These are phyloP conservation scores for Bretschneidera sinensis DNA, from an alignment of 345 rosid species.

Conservation along the genomic window DNA sequence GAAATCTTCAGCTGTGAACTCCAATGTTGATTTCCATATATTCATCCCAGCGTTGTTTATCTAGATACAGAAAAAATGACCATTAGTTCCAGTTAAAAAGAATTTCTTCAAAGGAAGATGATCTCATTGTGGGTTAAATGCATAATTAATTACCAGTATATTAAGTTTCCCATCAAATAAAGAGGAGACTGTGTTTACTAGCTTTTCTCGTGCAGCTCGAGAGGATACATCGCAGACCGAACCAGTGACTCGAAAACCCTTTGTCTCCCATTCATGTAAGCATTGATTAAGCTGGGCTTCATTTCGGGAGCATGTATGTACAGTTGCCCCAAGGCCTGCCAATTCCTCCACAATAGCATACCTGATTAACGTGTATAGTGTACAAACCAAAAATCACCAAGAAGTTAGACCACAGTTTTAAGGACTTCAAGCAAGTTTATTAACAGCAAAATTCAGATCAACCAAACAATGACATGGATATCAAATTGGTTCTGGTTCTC, in stretches of 20 bases:
- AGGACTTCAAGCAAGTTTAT: too few relatives aligned
- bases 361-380: too few relatives aligned
- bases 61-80: conserved; percentile 11
- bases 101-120: too few relatives aligned
- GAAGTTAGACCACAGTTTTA: too few relatives aligned
- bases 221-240: conserved; percentile 41
- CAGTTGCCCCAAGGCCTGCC: conserved; percentile 32
- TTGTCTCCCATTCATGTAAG: conserved; percentile 26
- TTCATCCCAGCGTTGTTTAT: conserved; percentile 40
- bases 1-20: too few relatives aligned
- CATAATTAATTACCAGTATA: conserved; percentile 39
- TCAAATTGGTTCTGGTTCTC: too few relatives aligned
- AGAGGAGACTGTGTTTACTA: conserved; percentile 22
- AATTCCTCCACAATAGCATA: conserved; percentile 38
- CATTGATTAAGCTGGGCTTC: conserved; percentile 25
- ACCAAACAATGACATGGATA: too few relatives aligned
- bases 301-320: conserved; percentile 24
- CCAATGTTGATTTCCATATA: conserved; percentile 22
- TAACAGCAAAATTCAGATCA: too few relatives aligned
- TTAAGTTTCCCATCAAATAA: conserved; percentile 32
- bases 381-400: too few relatives aligned
- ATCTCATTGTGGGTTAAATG: too few relatives aligned
- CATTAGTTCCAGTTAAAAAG: too few relatives aligned
- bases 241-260: conserved; percentile 34
- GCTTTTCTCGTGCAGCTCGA: conserved; percentile 23